phyloP scores from a whole-genome alignment of 371 early-diverging fungal genomes.

The Syncephalastrum sp. region DNA sequence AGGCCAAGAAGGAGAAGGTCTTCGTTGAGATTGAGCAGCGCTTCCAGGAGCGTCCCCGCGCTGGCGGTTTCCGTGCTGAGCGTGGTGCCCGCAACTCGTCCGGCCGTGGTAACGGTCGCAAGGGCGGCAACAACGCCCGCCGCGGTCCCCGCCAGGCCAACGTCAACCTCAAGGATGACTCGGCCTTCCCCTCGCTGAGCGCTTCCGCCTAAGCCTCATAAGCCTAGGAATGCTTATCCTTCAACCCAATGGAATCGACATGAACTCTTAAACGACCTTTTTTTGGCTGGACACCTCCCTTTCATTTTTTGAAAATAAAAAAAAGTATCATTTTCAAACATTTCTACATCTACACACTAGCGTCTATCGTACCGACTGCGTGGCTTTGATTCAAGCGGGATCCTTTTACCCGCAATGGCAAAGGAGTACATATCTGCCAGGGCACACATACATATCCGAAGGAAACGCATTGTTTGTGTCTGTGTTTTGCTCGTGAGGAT shows the following conservation, averaged over 20 bases:
- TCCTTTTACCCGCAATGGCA: too few relatives aligned
- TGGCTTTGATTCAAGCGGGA: too few relatives aligned
- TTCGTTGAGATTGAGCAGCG: conserved; percentile 52
- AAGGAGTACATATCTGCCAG: too few relatives aligned
- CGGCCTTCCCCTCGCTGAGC: conserved; percentile 79
- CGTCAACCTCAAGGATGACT: conserved; percentile 70
- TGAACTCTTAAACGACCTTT: conserved; percentile 7
- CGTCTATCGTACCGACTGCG: too few relatives aligned
- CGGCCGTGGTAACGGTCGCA: conserved; percentile 36
- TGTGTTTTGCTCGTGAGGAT: too few relatives aligned
- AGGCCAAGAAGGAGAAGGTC: conserved; percentile 55
- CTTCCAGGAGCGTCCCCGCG: conserved; percentile 48
- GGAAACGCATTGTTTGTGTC: too few relatives aligned
- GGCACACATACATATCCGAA: too few relatives aligned
- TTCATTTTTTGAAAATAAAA: conserved; percentile 8
- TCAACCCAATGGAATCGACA: conserved; percentile 5
- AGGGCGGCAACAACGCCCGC: conserved; percentile 38
- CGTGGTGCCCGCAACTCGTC: conserved; percentile 30
- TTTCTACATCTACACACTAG: too few relatives aligned
- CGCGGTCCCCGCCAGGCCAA: conserved; percentile 25
- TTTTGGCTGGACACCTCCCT: conserved; percentile 16
- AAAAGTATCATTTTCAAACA: background rate
- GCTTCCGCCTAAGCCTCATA: conserved; percentile 35
- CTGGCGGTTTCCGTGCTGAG: conserved; percentile 33
- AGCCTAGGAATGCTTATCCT: conserved; percentile 2